Evolutionary conservation across 2,329 filamentous ascomycete genomes (phyloP), one percentile per base, ranked within the genome.

Genomic region (Teratosphaeria nubilosa): DNA sequence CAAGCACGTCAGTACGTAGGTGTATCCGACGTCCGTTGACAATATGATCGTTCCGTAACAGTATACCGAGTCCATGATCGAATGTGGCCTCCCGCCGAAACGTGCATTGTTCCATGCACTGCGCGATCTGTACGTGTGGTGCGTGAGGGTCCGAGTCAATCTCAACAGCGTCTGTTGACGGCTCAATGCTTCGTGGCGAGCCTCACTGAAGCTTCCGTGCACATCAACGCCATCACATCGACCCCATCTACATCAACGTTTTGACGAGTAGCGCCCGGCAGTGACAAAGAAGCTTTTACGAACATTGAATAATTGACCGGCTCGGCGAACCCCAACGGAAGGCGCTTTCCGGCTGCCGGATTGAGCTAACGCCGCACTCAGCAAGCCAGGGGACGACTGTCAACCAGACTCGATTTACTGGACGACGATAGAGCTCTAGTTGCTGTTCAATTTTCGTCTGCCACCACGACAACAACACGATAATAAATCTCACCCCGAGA

Each of bases 321-420:
- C 41, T 55, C 54, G 20, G n/a, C 54, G 54, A 45, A 9, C 51
- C 51, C 51, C 51, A 53, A 53, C 51, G 51, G 51, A 16, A 53
- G 1, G 51, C 30, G 27, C 10, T 53, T 53, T 7, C 51, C 51
- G 51, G 24, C 24, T 16, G 6, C 51, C 51, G 51, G 4, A 27
- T 14, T 14, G 53, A 34, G 53, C 53, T 54, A 16, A 54, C 41
- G 6, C 53, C n/a, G 22, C 16, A n/a, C 53, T 54, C 30, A 37
- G 32, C 32, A 14, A 41, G 32, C 27, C 53, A 54, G 53, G 53
- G 30, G 31, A 54, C 53, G 27, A 37, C 14, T 24, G 53, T 55
- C 54, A 55, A 55, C 56, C 56, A 57, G 56, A 48, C 16, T 56
- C 45, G n/a, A 48, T 24, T 48, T 22, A 22, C 25, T 48, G 41